phyloP scores from a whole-genome alignment of 2,329 filamentous ascomycete species.

The Cordyceps cicadae region DNA sequence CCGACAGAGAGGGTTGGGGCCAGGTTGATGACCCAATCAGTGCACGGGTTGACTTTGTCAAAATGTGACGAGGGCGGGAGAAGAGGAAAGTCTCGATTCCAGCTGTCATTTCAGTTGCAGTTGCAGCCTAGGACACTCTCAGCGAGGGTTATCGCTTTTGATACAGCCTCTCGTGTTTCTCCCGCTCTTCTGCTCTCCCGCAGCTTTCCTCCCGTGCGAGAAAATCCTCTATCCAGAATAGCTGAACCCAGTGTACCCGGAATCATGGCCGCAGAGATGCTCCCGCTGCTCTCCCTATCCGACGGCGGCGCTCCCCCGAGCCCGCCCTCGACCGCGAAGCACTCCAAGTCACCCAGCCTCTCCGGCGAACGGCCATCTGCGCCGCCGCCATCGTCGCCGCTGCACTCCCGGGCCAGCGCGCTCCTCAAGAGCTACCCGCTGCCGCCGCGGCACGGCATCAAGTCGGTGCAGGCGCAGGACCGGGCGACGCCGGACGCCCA shows the following conservation, averaged over 20 bases:
- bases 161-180: background rate
- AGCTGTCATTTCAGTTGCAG: background rate
- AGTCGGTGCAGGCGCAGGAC: slow-evolving; percentile 3
- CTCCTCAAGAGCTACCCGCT: slow-evolving; percentile 7
- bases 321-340: slow-evolving; percentile 14
- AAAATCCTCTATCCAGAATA: background rate
- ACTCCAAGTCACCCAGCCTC: slow-evolving; percentile 16
- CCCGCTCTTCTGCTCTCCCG: background rate
- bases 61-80: too few relatives aligned
- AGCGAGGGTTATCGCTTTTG: too few relatives aligned
- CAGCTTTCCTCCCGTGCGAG: background rate
- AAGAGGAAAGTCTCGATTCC: too few relatives aligned
- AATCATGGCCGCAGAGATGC: background rate
- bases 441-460: background rate
- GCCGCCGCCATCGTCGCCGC: background rate
- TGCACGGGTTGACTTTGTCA: too few relatives aligned
- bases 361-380: slow-evolving; percentile 16
- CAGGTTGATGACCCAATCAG: too few relatives aligned
- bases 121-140: background rate
- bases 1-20: too few relatives aligned
- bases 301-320: background rate
- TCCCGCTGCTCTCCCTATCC: background rate
- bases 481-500: slow-evolving; percentile 32
- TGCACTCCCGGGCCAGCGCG: background rate
- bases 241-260: background rate